phyloP scores from a whole-genome alignment of 257 asterid genomes.

The Solanum pimpinellifolium region DNA sequence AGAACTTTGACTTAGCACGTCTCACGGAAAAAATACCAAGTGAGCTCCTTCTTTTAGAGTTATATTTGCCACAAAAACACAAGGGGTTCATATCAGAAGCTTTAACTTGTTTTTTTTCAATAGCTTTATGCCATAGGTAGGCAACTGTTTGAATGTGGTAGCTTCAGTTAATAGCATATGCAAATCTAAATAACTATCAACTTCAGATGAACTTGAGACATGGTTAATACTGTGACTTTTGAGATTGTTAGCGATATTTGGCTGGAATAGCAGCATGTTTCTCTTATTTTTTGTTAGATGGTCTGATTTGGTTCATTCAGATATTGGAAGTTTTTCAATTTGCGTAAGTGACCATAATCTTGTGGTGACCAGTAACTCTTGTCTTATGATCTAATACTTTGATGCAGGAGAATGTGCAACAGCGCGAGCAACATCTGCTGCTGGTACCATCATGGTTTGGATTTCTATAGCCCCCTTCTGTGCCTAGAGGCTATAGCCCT shows the following conservation, averaged over 20 bases:
- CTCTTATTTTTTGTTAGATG: not conserved
- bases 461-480: not conserved
- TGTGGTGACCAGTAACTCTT: not conserved
- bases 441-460: slow-evolving; percentile 75
- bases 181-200: not conserved
- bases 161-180: not conserved
- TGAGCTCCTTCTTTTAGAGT: not conserved
- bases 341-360: not conserved
- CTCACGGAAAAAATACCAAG: not conserved
- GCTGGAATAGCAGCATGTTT: not conserved
- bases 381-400: not conserved
- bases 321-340: not conserved
- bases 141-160: not conserved
- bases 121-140: not conserved
- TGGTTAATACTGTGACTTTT: not conserved
- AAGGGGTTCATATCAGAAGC: not conserved
- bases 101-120: not conserved
- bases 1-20: not conserved
- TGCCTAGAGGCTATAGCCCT: not conserved
- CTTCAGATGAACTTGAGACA: not conserved
- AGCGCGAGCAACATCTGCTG: slow-evolving; percentile 65
- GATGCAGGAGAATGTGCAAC: slow-evolving; percentile 78
- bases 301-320: not conserved
- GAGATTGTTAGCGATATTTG: not conserved
- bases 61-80: not conserved